Conservation (phyloP, 257 asterid species). For the Schizonepeta tenuifolia region DNA sequence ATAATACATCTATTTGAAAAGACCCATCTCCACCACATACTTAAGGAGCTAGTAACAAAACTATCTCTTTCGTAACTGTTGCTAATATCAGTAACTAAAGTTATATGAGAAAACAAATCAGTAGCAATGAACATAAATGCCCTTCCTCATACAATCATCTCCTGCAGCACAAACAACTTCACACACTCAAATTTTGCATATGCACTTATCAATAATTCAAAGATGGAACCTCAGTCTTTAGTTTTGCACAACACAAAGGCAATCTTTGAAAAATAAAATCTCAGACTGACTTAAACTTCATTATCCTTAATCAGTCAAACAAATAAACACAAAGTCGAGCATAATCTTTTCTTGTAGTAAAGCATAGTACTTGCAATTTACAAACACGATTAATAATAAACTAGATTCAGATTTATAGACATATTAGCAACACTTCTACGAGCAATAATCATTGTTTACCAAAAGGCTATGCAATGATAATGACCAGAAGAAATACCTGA, state of each 20-base stretch:
- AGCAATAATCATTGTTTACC: neutral
- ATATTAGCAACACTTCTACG: neutral
- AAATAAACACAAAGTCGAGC: neutral
- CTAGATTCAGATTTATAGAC: neutral
- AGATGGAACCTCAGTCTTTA: neutral
- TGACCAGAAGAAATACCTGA: constrained; percentile 56
- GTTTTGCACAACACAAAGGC: neutral
- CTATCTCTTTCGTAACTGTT: neutral
- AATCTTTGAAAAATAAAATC: neutral
- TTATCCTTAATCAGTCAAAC: neutral
- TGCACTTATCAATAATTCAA: neutral
- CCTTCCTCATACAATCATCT: neutral
- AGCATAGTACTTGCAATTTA: constrained; percentile 8
- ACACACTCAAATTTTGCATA: neutral
- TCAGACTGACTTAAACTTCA: constrained; percentile 7
- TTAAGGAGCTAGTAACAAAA: neutral
- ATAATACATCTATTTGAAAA: neutral
- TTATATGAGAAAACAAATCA: neutral
- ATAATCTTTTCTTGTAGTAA: neutral
- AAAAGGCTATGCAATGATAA: constrained; percentile 17
- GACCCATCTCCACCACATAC: neutral
- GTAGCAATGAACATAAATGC: constrained; percentile 4
- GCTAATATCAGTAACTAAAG: neutral
- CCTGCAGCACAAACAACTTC: neutral
- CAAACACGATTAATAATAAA: constrained; percentile 1